A percentile compares a stretch with the other conserved stretches of the same genome.
Conservation (phyloP, 306 rosid genomes). For the Begonia fuchsioides region DNA sequence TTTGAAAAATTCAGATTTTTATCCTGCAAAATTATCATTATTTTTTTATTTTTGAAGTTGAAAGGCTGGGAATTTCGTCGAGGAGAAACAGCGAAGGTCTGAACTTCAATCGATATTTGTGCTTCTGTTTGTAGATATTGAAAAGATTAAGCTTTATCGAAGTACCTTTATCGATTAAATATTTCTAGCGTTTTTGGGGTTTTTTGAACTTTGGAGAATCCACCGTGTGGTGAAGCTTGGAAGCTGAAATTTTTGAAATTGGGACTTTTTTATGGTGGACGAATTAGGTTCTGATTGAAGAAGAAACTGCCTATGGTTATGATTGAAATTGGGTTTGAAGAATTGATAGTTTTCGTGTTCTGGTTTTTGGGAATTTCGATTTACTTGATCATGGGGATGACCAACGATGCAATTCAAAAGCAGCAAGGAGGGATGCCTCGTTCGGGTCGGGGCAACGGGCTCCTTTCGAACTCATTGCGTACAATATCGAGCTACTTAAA, state of each 20-base stretch:
- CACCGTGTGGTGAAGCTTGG: slow-evolving; percentile 34
- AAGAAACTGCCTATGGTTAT: slow-evolving; percentile 46
- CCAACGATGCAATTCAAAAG: slow-evolving; percentile 60
- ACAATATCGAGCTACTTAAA: slow-evolving; percentile 75
- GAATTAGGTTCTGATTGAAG: slow-evolving; percentile 20
- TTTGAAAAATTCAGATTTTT: slow-evolving; percentile 3
- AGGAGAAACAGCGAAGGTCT: neutral
- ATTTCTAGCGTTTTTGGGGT: slow-evolving; percentile 12
- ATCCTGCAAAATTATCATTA: neutral
- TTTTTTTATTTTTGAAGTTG: neutral
- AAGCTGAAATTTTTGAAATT: slow-evolving; percentile 18
- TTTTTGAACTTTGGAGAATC: slow-evolving; percentile 16
- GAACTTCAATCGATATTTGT: slow-evolving; percentile 1
- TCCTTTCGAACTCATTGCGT: slow-evolving; percentile 70
- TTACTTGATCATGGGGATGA: slow-evolving; percentile 67
- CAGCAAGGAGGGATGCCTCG: slow-evolving; percentile 44
- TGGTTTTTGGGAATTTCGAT: slow-evolving; percentile 30
- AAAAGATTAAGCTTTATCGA: slow-evolving; percentile 11
- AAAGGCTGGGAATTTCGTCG: neutral
- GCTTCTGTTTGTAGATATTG: slow-evolving; percentile 14
- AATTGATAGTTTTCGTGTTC: slow-evolving; percentile 27
- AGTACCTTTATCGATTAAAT: slow-evolving; percentile 10
- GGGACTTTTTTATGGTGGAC: slow-evolving; percentile 24
- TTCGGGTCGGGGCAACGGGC: slow-evolving; percentile 42
- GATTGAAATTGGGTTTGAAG: slow-evolving; percentile 41